phyloP scores from a whole-genome alignment of 106 monocot genomes.

The Allium cepa region DNA sequence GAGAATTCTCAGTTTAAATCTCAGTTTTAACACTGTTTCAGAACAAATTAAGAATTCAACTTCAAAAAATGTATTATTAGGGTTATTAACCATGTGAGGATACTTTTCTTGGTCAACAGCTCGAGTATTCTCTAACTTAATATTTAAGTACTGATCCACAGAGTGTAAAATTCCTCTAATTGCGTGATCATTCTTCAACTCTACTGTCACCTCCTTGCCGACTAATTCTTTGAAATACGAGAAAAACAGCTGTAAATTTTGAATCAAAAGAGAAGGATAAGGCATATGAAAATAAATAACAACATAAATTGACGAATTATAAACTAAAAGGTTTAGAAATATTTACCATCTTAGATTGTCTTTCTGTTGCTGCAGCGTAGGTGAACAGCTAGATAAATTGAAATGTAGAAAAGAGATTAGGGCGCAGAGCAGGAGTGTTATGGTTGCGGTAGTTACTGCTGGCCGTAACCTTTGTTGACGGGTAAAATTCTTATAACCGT shows the following conservation, averaged over 20 bases:
- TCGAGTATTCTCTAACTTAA: slow-evolving; percentile 17
- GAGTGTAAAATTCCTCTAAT: slow-evolving; percentile 17
- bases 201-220: slow-evolving; percentile 20
- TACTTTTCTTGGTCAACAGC: slow-evolving; percentile 13
- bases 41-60: no score
- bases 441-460: no score
- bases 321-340: no score
- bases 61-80: no score
- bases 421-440: no score
- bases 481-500: no score
- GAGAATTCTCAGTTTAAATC: no score
- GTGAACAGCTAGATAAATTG: no score
- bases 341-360: neutral
- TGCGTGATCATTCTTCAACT: slow-evolving; percentile 19
- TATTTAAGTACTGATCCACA: slow-evolving; percentile 10
- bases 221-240: slow-evolving; percentile 20
- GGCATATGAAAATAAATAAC: neutral
- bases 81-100: slow-evolving; percentile 11
- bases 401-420: no score
- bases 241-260: slow-evolving; percentile 10
- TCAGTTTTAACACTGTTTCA: no score
- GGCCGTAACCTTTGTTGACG: no score
- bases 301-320: no score
- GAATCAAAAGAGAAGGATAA: neutral
- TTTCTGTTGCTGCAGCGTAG: neutral